Percentiles rank a stretch among this genome's conserved stretches.
Evolutionary conservation across 306 rosid genomes (phyloP).

Genomic region (Canavalia gladiata): DNA sequence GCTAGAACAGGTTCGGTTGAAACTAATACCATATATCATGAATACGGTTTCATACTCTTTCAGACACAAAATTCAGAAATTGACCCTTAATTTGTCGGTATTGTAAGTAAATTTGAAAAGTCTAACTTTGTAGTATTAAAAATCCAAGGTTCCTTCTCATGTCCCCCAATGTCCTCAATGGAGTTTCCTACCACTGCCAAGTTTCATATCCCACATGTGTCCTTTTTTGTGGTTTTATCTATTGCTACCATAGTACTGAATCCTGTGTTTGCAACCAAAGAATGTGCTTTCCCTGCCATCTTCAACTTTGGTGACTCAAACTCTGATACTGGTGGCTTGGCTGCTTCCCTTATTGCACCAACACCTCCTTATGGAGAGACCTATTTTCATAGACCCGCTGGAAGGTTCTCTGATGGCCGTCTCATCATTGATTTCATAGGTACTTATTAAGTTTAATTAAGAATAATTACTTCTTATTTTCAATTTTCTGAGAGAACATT

Average conservation of each 20-base stretch:
- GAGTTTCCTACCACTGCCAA: background rate
- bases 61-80: no score
- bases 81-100: background rate
- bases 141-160: background rate
- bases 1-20: background rate
- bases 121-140: background rate
- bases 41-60: no score
- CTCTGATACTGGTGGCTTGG: constrained; percentile 63
- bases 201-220: background rate
- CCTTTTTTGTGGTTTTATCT: constrained; percentile 17
- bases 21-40: no score
- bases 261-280: constrained; percentile 30
- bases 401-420: constrained; percentile 63
- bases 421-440: constrained; percentile 64
- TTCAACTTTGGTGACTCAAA: constrained; percentile 69
- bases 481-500: no score
- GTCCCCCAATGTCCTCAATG: constrained; percentile 41
- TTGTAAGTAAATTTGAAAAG: background rate
- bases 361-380: constrained; percentile 64
- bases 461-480: no score
- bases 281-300: constrained; percentile 60
- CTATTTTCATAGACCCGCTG: constrained; percentile 49
- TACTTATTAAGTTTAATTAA: background rate
- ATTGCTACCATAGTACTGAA: background rate
- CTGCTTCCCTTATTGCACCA: constrained; percentile 33